Base-by-base conservation (phyloP, 1,284 basidiomycete genomes). In the Apiotrichum mycotoxinovorans region DNA sequence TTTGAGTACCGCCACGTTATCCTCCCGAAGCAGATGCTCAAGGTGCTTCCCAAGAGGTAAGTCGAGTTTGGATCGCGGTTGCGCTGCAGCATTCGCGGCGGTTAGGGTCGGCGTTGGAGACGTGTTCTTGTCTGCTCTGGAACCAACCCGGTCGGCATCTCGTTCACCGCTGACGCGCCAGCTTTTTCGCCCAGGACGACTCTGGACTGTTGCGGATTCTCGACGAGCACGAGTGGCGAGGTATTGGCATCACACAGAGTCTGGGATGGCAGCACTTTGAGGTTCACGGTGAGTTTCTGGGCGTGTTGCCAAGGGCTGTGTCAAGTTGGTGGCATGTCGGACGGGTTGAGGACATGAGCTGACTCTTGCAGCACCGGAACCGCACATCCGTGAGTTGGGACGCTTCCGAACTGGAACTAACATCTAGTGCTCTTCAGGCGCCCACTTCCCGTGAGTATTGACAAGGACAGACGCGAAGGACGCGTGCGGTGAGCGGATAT, bases 221-320 rank as follows among this genome's bases (percentile, higher is more conserved):
- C 53, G 79, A 83, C 4, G 94, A 97, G 73, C 77, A 83, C 42
- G 94, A 98, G 78, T 98, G 94, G 94, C 83, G 94, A 71, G 89
- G 89, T 1, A 93, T 98, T 59, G 94, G 94, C 14, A 96, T 96
- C 69, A 91, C 89, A 33, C 94, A 97, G 77, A 93, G 90, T 76
- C 80, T 95, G 49, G 94, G 94, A 12, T 98, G 94, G 94, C 89
- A 93, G 73, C 93, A 97, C 70, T 97, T 96, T 69, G 94, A 95
- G 80, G 91, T 96, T 38, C 94, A 96, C 72, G 89, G 91, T 92
- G 67, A 70, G 86, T 77, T n/a, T 33, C 44, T 23, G 49, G 44
- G 14, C 42, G 17, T 40, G 35, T 47, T 47, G 42, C 52, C n/a
- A n/a, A n/a, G n/a, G n/a, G n/a, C n/a, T n/a, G n/a, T n/a, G n/a